Evolutionary conservation across 306 rosid species (phyloP), one percentile per base, ranked within the genome.

Genomic region (Adenanthera pavonina): DNA sequence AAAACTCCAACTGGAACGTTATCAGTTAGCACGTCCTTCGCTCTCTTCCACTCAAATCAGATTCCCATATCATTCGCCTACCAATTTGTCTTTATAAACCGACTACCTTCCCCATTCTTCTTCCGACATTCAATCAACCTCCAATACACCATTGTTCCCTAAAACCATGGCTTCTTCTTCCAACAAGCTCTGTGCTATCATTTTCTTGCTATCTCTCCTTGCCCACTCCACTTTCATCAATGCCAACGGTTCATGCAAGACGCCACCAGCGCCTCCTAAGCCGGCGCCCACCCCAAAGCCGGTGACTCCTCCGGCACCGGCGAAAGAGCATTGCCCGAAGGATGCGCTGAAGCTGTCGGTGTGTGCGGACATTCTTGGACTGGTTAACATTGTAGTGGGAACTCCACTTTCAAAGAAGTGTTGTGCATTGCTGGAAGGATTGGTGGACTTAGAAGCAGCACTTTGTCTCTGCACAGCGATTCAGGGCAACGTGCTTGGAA

Each of bases 391-490:
- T n/a, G 5, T 47, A 3, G 0, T 88, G 9, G 97, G 97, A 14
- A 35, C 59, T 61, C 95, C 99, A 10, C 83, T 86, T 49, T 75
- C 94, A 0, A 84, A 77, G 67, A 17, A 88, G 0, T 95, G 97
- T 47, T 95, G 99, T 41, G 85, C 94, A 40, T 66, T 92, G 87
- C 81, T 95, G 2, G 34, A 52, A 0, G 99, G 94, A 33, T 80
- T 95, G 86, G 80, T 86, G 1, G 91, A 93, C 72, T 76, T 86
- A 47, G 98, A 95, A 25, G 96, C 84, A 7, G 97, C 99, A 0
- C 69, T 90, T 34, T 95, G 98, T 76, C 89, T 95, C 0, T 95
- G 99, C 86, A 93, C 93, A 8, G 97, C 91, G 13, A 80, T 93
- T 62, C 93, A 95, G 84, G 90, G 85, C 73, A 95, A 89, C 81